phyloP scores from a whole-genome alignment of 345 rosid genomes.

The Hypericum androsaemum region DNA sequence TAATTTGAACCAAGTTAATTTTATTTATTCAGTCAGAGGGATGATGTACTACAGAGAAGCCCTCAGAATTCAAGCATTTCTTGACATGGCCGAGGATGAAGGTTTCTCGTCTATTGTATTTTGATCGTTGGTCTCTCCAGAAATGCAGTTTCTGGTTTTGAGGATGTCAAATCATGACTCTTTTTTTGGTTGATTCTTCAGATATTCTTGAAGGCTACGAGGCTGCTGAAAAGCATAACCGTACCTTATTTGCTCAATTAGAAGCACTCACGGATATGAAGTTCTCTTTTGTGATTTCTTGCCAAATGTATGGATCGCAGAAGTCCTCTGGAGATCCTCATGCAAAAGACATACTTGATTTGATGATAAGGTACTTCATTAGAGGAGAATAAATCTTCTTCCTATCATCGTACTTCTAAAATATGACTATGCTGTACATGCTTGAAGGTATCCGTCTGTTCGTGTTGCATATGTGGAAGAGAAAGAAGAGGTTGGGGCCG shows the following conservation, averaged over 20 bases:
- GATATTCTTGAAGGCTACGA: constrained; percentile 81
- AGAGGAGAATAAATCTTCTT: constrained; percentile 3
- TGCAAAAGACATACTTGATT: constrained; percentile 66
- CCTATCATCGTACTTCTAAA: constrained; percentile 6
- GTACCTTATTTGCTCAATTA: constrained; percentile 45
- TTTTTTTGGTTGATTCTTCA: constrained; percentile 20
- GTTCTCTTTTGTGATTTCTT: constrained; percentile 71
- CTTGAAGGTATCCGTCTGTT: constrained; percentile 67
- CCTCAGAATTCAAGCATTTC: constrained; percentile 72
- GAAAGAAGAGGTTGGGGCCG: constrained; percentile 57
- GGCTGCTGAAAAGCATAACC: constrained; percentile 55
- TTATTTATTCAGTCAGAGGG: constrained; percentile 55
- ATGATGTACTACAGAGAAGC: constrained; percentile 96
- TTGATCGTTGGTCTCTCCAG: background rate
- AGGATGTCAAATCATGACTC: constrained; percentile 8
- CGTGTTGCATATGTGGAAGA: constrained; percentile 96
- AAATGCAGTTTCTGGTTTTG: background rate
- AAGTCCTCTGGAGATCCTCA: constrained; percentile 81
- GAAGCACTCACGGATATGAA: constrained; percentile 85
- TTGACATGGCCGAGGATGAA: constrained; percentile 68
- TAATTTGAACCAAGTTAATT: no score
- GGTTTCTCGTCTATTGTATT: constrained; percentile 33
- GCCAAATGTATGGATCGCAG: constrained; percentile 77
- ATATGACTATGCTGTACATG: constrained; percentile 16
- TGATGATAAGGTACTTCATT: constrained; percentile 62